These are phyloP conservation scores for Apiotrichum laibachii DNA, from an alignment of 1,284 basidiomycete species.

Conservation along the genomic window DNA sequence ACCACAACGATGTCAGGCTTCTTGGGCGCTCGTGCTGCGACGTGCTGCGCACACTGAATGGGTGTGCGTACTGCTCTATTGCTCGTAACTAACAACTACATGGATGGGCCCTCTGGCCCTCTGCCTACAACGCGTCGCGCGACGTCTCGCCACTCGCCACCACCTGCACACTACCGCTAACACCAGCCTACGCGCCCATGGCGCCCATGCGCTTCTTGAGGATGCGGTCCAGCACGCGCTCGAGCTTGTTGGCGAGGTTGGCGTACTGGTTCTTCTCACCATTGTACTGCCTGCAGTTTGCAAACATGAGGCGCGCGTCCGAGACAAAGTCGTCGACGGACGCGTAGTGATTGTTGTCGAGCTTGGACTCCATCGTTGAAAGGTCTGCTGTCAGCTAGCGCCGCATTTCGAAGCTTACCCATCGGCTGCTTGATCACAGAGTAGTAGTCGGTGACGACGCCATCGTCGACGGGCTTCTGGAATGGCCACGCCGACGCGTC, in stretches of 20 bases:
- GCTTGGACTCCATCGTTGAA: constrained; percentile 86
- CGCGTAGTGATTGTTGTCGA: constrained; percentile 72
- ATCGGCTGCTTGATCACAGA: constrained; percentile 87
- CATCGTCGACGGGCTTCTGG: constrained; percentile 62
- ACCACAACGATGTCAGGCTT: too few relatives aligned
- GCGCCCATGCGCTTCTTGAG: constrained; percentile 47
- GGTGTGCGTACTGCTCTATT: too few relatives aligned
- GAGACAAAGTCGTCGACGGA: constrained; percentile 72
- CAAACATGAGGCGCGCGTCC: constrained; percentile 81
- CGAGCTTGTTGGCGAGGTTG: constrained; percentile 80
- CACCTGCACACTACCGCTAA: background rate
- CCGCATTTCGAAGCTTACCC: constrained; percentile 61
- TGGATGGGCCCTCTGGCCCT: too few relatives aligned
- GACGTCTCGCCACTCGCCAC: background rate
- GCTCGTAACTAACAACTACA: too few relatives aligned
- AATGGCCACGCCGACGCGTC: constrained; percentile 81
- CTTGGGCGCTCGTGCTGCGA: too few relatives aligned
- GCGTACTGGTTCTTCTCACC: constrained; percentile 78
- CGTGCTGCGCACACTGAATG: too few relatives aligned
- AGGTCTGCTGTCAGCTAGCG: constrained; percentile 63
- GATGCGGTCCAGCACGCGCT: constrained; percentile 55
- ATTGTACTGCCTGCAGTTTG: constrained; percentile 91
- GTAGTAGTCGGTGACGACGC: constrained; percentile 88
- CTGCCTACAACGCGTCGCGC: too few relatives aligned
- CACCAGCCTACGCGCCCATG: background rate